Conservation (phyloP, 495 filamentous ascomycete genomes). For the Lophiostoma macrostomum region DNA sequence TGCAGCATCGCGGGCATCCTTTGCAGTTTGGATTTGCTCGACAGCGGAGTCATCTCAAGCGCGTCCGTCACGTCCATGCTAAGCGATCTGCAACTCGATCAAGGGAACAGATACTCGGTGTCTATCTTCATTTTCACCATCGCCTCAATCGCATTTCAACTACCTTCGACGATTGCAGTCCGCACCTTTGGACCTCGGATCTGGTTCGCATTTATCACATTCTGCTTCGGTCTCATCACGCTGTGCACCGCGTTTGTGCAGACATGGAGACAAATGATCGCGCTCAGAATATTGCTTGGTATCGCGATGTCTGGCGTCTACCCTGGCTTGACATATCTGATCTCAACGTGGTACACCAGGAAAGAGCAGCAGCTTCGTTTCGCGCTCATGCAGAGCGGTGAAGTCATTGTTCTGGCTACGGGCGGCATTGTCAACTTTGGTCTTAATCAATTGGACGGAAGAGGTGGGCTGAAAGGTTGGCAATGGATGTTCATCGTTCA, state of each 20-base stretch:
- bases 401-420: conserved; percentile 66
- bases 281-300: conserved; percentile 65
- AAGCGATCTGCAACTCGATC: conserved; percentile 58
- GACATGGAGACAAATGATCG: conserved; percentile 73
- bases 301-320: conserved; percentile 69
- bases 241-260: conserved; percentile 68
- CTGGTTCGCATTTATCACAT: conserved; percentile 67
- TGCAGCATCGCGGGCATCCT: conserved; percentile 73
- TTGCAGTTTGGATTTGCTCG: conserved; percentile 69
- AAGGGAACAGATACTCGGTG: conserved; percentile 64
- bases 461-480: conserved; percentile 63
- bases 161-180: conserved; percentile 70
- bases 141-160: conserved; percentile 68
- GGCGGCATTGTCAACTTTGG: conserved; percentile 72
- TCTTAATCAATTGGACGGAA: conserved; percentile 62
- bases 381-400: conserved; percentile 67
- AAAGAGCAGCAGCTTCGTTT: conserved; percentile 72
- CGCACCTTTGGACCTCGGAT: conserved; percentile 64
- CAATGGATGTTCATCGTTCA: conserved; percentile 77
- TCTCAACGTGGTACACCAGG: conserved; percentile 71
- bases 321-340: conserved; percentile 67
- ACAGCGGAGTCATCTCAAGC: conserved; percentile 72
- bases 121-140: conserved; percentile 80
- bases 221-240: conserved; percentile 68
- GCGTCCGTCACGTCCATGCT: conserved; percentile 75